Conservation (phyloP, 768 basidiomycete genomes). For the Mycena pura region DNA sequence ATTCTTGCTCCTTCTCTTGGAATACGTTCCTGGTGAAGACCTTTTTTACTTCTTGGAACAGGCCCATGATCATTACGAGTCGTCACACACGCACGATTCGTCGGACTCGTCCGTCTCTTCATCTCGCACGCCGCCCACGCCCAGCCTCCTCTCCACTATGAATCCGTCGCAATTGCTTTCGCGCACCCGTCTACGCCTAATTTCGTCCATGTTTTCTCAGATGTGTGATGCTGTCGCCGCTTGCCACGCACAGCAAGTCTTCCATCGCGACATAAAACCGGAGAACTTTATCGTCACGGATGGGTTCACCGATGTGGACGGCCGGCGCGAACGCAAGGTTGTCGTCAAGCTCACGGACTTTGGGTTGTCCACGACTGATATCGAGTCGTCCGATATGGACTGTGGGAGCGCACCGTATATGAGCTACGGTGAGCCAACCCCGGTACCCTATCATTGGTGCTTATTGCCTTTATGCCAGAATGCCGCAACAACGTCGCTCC, state of each 20-base stretch:
- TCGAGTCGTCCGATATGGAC: conserved; percentile 93
- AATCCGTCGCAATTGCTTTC: conserved; percentile 84
- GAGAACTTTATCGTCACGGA: conserved; percentile 98
- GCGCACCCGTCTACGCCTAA: conserved; percentile 86
- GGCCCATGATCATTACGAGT: conserved; percentile 84
- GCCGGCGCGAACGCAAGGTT: conserved; percentile 80
- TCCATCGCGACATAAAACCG: conserved; percentile 98
- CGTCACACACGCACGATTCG: conserved; percentile 42
- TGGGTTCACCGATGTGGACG: conserved; percentile 63
- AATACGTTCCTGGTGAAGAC: conserved; percentile 97
- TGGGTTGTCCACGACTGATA: conserved; percentile 90
- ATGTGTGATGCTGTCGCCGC: conserved; percentile 98
- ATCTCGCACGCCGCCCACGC: conserved; percentile 89
- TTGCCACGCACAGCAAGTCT: conserved; percentile 90
- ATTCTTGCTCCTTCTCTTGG: conserved; percentile 90
- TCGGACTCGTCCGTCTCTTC: conserved; percentile 48
- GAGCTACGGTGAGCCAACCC: conserved; percentile 80
- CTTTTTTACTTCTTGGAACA: conserved; percentile 98
- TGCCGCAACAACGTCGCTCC: conserved; percentile 98
- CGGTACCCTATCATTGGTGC: conserved; percentile 1
- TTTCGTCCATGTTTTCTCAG: conserved; percentile 96
- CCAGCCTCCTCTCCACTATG: conserved; percentile 85
- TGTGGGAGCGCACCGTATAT: conserved; percentile 99
- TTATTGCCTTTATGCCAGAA: conserved; percentile 59
- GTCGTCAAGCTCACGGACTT: conserved; percentile 97